Evolutionary conservation across 257 asterid genomes (phyloP), one percentile per base, ranked within the genome.

Genomic region (Parsonsia alboflavescens): DNA sequence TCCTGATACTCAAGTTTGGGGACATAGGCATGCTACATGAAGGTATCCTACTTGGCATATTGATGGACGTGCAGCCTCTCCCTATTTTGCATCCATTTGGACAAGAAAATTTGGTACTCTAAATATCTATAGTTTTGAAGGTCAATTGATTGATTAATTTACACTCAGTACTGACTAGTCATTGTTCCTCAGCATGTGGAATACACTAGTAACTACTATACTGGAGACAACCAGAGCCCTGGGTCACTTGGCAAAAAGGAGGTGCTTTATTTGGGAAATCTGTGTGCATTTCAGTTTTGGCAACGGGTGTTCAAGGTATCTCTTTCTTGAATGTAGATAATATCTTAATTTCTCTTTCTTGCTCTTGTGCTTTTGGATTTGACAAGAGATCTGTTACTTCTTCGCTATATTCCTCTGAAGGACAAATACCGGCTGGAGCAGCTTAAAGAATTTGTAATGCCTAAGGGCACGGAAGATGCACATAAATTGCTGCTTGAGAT

Each of bases 11-110:
- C 75, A 92, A 92, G 84, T 90, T 90, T 86, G 99, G 93, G 53
- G 87, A 84, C 76, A 77, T 78, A 57, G 96, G 97, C 68, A 85
- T 89, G 93, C 85, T 94, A 46, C 96, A 96, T 63, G 99, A 94
- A 85, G 99, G 99, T 78, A 94, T 94, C 86, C 75, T 94, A n/a
- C 75, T 94, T 77, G 99, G 96, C 70, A 81, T 90, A 84, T 70
- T 94, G 90, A 84, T 92, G 96, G 99, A 94, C 80, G 74, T 85
- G 78, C 96, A 81, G 78, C 97, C 99, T 79, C 86, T 85, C 61
- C 99, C 98, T 42, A 89, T 94, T 77, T 71, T 87, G 79, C 93
- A 90, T 41, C 98, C 96, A 77, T 94, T 94, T 76, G 97, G 98
- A 71, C 86, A 78, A 82, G 96, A 87, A 69, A 76, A 39, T 75